These are phyloP conservation scores for Lathyrus aphaca DNA, from an alignment of 306 rosid genomes.

Conservation along the genomic window DNA sequence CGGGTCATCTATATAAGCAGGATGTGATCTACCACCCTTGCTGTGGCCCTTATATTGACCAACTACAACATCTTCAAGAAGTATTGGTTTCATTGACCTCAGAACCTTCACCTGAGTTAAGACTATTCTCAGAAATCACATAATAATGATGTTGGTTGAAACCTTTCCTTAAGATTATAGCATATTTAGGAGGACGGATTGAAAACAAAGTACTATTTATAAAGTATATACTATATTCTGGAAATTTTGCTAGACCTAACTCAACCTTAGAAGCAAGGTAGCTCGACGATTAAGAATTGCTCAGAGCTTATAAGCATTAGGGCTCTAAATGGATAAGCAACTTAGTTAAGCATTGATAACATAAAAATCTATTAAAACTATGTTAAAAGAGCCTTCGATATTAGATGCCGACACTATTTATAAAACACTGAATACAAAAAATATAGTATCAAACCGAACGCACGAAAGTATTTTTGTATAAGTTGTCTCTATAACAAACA, in stretches of 20 bases:
- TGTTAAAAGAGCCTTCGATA: too few species aligned
- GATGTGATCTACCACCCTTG: constrained; percentile 72
- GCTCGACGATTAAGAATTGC: neutral
- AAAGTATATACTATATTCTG: neutral
- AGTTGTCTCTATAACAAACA: neutral
- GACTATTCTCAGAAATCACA: constrained; percentile 38
- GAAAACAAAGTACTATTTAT: neutral
- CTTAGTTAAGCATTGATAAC: neutral
- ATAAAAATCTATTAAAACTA: neutral
- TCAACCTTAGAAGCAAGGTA: neutral
- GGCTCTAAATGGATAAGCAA: neutral
- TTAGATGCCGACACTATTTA: too few species aligned
- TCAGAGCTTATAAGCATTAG: neutral
- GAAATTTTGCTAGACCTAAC: neutral
- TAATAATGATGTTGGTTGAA: constrained; percentile 31
- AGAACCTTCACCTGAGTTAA: constrained; percentile 87
- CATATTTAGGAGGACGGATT: constrained; percentile 20
- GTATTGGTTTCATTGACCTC: constrained; percentile 82
- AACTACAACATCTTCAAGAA: constrained; percentile 80
- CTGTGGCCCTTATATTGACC: constrained; percentile 94
- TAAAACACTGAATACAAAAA: too few species aligned
- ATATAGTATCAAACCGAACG: too few species aligned
- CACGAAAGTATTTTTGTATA: neutral
- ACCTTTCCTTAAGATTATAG: constrained; percentile 30
- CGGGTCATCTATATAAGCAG: constrained; percentile 81